Percentiles rank a stretch among this genome's conserved stretches.
phyloP scores from a whole-genome alignment of 768 basidiomycete species.

The Guyanaporus albipodus region DNA sequence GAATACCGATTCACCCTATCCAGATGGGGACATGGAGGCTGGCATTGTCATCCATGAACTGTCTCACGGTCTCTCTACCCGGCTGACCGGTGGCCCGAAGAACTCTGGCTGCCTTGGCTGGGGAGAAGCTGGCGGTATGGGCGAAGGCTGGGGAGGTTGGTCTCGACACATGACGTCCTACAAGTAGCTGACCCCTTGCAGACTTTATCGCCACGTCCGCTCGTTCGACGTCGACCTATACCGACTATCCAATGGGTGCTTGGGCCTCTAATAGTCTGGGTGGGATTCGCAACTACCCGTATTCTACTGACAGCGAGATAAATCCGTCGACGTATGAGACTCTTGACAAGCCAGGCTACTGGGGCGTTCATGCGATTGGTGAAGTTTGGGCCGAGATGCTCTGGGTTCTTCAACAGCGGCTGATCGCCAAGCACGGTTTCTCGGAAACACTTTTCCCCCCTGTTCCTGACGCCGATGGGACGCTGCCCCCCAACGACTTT shows the following conservation, averaged over 20 bases:
- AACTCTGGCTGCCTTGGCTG: conserved; percentile 94
- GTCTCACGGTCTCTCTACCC: conserved; percentile 87
- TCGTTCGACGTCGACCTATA: conserved; percentile 67
- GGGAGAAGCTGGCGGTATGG: conserved; percentile 97
- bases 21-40: conserved; percentile 94
- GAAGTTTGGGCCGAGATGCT: conserved; percentile 96
- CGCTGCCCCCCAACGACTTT: conserved; percentile 62
- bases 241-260: conserved; percentile 86
- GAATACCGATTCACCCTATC: conserved; percentile 86
- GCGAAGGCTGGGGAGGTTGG: conserved; percentile 90
- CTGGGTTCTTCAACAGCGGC: conserved; percentile 68
- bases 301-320: conserved; percentile 70
- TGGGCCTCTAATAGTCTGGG: conserved; percentile 80
- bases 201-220: conserved; percentile 88
- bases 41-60: conserved; percentile 95
- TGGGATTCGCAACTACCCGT: conserved; percentile 87
- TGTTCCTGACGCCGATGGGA: conserved; percentile 56
- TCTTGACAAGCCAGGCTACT: conserved; percentile 90
- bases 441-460: conserved; percentile 80
- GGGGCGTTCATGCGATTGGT: conserved; percentile 88
- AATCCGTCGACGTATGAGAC: conserved; percentile 96
- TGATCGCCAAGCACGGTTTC: conserved; percentile 84
- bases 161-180: not conserved
- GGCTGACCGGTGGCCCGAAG: conserved; percentile 89
- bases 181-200: conserved; percentile 10